Evolutionary conservation across 257 asterid species (phyloP).

Genomic region (Prunella vulgaris): DNA sequence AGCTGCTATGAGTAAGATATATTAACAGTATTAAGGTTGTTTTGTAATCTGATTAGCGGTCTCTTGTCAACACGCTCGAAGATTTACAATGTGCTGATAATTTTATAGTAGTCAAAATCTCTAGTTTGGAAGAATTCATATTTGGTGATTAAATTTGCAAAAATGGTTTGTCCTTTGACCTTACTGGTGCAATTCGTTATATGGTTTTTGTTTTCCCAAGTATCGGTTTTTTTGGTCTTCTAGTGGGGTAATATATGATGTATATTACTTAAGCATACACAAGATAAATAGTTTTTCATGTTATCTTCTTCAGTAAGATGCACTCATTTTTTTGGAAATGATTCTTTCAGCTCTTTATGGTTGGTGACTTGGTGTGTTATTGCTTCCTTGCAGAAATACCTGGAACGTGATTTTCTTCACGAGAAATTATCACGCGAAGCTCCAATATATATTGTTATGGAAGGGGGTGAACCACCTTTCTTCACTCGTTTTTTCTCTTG

Average conservation of each 20-base stretch:
- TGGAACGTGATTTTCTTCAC: constrained; percentile 83
- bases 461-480: constrained; percentile 86
- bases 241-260: not conserved
- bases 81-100: not conserved
- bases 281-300: not conserved
- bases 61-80: not conserved
- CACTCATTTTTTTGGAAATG: not conserved
- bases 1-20: no score
- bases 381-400: constrained; percentile 60
- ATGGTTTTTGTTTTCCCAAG: not conserved
- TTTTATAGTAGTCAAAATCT: not conserved
- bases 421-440: constrained; percentile 72
- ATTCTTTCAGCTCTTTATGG: not conserved
- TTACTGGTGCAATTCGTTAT: not conserved
- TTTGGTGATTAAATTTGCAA: not conserved
- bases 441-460: constrained; percentile 75
- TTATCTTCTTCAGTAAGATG: not conserved
- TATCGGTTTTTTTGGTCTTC: not conserved
- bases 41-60: not conserved
- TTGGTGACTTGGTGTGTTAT: constrained; percentile 5
- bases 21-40: not conserved
- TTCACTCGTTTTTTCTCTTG: constrained; percentile 92
- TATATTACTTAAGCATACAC: not conserved
- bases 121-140: not conserved
- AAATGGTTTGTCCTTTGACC: not conserved